Evolutionary conservation across 352 stramenopile genomes (phyloP).

Genomic region (Pythium folliculosum): DNA sequence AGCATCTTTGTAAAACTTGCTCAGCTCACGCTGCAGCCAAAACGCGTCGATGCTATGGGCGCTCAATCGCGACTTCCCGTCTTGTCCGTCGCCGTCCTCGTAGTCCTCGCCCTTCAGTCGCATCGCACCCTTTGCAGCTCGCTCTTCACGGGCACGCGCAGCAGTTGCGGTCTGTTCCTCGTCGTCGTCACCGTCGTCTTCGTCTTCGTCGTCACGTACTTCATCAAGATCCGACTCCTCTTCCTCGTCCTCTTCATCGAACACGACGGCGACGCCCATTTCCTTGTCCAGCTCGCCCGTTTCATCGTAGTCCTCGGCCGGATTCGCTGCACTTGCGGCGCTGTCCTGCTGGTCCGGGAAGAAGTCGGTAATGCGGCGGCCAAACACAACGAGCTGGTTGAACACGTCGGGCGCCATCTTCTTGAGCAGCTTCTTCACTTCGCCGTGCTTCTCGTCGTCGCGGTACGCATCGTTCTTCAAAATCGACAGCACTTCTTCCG

Average conservation of each 20-base stretch:
- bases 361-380: conserved; percentile 91
- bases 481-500: conserved; percentile 92
- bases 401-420: conserved; percentile 73
- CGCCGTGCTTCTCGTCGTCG: conserved; percentile 82
- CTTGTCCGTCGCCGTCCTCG: conserved; percentile 55
- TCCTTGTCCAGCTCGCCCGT: conserved; percentile 94
- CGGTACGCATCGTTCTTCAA: conserved; percentile 91
- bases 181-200: conserved; percentile 49
- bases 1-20: conserved; percentile 95
- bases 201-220: conserved; percentile 69
- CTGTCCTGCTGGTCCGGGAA: conserved; percentile 32
- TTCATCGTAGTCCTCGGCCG: conserved; percentile 37
- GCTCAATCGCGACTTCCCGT: conserved; percentile 82
- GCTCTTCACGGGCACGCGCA: conserved; percentile 21
- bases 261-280: conserved; percentile 98
- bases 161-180: conserved; percentile 31
- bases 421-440: conserved; percentile 88
- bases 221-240: conserved; percentile 93
- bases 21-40: conserved; percentile 97
- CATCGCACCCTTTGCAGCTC: conserved; percentile 40
- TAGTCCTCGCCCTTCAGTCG: conserved; percentile 71
- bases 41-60: conserved; percentile 98
- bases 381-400: conserved; percentile 80
- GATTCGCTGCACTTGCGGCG: conserved; percentile 28
- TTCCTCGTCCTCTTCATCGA: conserved; percentile 97